Evolutionary conservation across 495 filamentous ascomycete genomes (phyloP), one percentile per base, ranked within the genome.

Genomic region (Penicillium malachiteum): DNA sequence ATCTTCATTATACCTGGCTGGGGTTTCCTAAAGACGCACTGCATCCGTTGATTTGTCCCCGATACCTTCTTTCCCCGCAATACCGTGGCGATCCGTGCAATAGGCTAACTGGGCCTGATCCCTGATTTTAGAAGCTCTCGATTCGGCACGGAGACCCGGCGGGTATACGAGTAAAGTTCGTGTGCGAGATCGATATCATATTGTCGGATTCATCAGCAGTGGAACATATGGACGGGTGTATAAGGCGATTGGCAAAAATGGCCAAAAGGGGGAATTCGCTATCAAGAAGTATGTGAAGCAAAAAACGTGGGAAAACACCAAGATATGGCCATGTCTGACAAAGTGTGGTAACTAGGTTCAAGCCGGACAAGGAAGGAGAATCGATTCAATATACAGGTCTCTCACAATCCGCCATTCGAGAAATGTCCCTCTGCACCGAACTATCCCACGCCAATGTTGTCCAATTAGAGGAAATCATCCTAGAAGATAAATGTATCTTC

Each of bases 191-290:
- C 85, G 85, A 56, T 99, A 99, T 77, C 88, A 93, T 54, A 90
- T 99, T 62, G 84, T 99, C 48, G 94, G 94, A 31, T 99, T 99
- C 80, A 99, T 97, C 64, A 94, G 89, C 65, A 96, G 90, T 59
- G 94, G 94, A 37, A 99, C 94, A n/a, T 99, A 99, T 83, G 94
- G 94, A 26, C 86, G 93, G 4, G 94, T 99, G 11, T 99, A 97
- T 82, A 99, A 97, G 68, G 94, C 94, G 16, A 71, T 87, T 12
- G 88, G 90, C 59, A 87, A 86, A 62, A 86, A 92, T 72, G 91
- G 88, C 56, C 73, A 81, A 54, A 76, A 78, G 41, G 82, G 83
- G 12, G 92, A 95, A 64, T 96, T 95, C 69, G 93, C 93, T 50
- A 97, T 97, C 74, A 97, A 97, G 72, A 96, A 96, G 85, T 87